phyloP scores from a whole-genome alignment of 768 basidiomycete species.

The Leccinum boreale region DNA sequence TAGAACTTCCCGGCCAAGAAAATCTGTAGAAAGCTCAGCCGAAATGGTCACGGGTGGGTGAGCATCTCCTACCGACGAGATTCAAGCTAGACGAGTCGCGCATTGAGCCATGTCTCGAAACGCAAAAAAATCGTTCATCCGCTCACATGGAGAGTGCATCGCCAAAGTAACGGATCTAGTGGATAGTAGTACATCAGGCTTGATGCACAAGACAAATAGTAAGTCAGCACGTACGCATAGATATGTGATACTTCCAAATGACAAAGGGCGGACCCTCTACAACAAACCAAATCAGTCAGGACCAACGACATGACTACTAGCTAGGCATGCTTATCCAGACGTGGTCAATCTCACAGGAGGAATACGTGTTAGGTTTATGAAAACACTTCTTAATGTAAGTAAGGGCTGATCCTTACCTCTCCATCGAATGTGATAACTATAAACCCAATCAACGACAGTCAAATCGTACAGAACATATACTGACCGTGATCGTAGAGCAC shows the following conservation, averaged over 20 bases:
- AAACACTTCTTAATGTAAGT: not conserved
- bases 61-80: conserved; percentile 2
- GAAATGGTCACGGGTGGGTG: not conserved
- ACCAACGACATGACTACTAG: not conserved
- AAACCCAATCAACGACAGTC: not conserved
- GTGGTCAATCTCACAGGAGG: conserved; percentile 11
- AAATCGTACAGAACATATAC: not conserved
- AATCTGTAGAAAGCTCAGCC: conserved; percentile 7
- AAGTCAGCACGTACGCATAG: conserved; percentile 5
- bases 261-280: not conserved
- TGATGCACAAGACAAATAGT: not conserved
- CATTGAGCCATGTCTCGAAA: not conserved
- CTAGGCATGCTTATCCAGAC: conserved; percentile 15
- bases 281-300: not conserved
- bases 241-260: not conserved
- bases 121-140: not conserved
- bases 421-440: conserved; percentile 15
- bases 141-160: conserved; percentile 18
- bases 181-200: not conserved
- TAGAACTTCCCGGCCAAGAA: conserved; percentile 4
- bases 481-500: conserved; percentile 23
- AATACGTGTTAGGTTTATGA: not conserved
- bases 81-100: conserved; percentile 5
- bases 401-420: conserved; percentile 8
- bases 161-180: conserved; percentile 26